Conservation (phyloP, 1,284 basidiomycete species). For the Sanguinoderma infundibulare region DNA sequence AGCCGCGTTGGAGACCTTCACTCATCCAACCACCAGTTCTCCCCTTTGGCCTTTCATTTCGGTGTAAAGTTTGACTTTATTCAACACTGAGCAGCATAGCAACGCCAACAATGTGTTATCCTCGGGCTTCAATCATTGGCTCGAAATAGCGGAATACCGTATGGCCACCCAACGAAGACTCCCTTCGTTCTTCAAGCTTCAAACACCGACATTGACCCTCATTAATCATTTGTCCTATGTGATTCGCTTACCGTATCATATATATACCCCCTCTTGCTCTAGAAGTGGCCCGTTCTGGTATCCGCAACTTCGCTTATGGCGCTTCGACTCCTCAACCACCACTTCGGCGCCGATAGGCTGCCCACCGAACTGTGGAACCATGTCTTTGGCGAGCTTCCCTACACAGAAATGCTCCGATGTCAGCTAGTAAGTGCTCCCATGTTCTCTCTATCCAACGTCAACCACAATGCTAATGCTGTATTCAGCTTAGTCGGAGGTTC, state of each 20-base stretch:
- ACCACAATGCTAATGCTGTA: neutral
- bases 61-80: neutral
- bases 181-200: neutral
- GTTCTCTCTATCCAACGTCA: neutral
- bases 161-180: neutral
- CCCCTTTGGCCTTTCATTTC: neutral
- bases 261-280: neutral
- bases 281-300: neutral
- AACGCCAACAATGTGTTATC: neutral
- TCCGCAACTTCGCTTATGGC: neutral
- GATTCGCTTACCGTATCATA: neutral
- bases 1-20: neutral
- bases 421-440: neutral
- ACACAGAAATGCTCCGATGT: neutral
- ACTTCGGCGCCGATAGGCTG: neutral
- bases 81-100: neutral
- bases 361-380: slow-evolving; percentile 2
- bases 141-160: neutral
- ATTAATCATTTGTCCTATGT: neutral
- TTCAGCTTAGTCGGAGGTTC: slow-evolving; percentile 3
- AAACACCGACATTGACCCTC: neutral
- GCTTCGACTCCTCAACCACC: neutral
- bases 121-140: neutral
- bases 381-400: neutral
- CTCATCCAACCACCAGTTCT: neutral